Conservation (phyloP, 495 filamentous ascomycete species). For the Aspergillus cavernicola region DNA sequence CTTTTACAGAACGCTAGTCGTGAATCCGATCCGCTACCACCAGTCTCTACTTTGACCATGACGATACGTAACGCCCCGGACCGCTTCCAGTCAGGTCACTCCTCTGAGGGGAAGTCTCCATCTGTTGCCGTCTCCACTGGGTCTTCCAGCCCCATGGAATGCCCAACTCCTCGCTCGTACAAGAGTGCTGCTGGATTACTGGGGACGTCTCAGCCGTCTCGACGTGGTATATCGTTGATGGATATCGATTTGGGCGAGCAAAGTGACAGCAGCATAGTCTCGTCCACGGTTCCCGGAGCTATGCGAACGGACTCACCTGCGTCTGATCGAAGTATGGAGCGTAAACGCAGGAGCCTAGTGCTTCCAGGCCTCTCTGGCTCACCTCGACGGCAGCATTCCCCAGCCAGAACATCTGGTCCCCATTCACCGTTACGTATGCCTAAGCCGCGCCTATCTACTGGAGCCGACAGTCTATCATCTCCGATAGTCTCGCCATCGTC, state of each 20-base stretch:
- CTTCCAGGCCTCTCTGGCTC: conserved; percentile 68
- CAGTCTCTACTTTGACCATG: conserved; percentile 40
- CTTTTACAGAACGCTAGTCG: conserved; percentile 5
- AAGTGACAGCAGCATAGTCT: conserved; percentile 89
- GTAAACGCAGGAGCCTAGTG: conserved; percentile 78
- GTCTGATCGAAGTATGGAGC: conserved; percentile 78
- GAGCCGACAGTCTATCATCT: conserved; percentile 72
- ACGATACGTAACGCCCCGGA: conserved; percentile 42
- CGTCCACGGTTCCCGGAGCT: conserved; percentile 64
- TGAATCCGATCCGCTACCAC: conserved; percentile 20
- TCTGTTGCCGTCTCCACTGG: conserved; percentile 65
- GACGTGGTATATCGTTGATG: conserved; percentile 66
- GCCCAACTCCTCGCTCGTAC: conserved; percentile 85
- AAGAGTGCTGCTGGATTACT: conserved; percentile 61
- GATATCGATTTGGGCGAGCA: conserved; percentile 75
- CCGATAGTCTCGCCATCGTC: conserved; percentile 87
- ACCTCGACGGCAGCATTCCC: conserved; percentile 81
- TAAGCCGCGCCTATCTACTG: conserved; percentile 75
- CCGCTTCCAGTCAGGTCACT: conserved; percentile 23
- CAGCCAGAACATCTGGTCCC: conserved; percentile 67
- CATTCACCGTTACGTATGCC: conserved; percentile 83
- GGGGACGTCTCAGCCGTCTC: conserved; percentile 58
- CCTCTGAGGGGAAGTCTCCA: conserved; percentile 48
- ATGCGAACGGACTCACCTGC: conserved; percentile 83
- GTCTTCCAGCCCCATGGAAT: conserved; percentile 88